Conservation (phyloP, 495 filamentous ascomycete species). For the Neurospora sp. region DNA sequence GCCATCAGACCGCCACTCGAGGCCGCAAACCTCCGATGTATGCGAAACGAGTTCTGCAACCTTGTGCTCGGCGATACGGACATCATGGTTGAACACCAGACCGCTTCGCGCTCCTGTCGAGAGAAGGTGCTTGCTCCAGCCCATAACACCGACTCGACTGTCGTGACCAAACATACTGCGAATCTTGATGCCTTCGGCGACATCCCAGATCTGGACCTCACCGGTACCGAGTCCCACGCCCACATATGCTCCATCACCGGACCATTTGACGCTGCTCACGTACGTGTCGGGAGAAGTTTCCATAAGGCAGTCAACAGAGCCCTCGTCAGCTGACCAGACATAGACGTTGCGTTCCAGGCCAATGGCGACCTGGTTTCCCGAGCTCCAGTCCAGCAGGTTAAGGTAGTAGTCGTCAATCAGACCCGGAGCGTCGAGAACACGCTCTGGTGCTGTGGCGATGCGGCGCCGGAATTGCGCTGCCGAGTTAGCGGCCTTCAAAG, state of each 20-base stretch:
- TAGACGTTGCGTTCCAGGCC: conserved; percentile 95
- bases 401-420: conserved; percentile 98
- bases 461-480: conserved; percentile 81
- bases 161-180: conserved; percentile 98
- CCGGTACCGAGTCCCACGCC: conserved; percentile 89
- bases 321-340: conserved; percentile 96
- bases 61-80: conserved; percentile 96
- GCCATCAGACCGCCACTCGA: conserved; percentile 95
- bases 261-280: conserved; percentile 97
- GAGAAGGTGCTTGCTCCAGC: conserved; percentile 95
- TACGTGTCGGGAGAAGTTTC: conserved; percentile 87
- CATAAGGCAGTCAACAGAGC: conserved; percentile 73
- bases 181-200: conserved; percentile 86
- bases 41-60: conserved; percentile 92
- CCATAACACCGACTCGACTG: conserved; percentile 92
- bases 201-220: conserved; percentile 99
- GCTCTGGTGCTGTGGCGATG: conserved; percentile 88
- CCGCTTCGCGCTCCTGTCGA: conserved; percentile 91
- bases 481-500: conserved; percentile 64
- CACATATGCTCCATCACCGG: conserved; percentile 91
- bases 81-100: conserved; percentile 98
- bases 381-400: conserved; percentile 96
- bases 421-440: conserved; percentile 93
- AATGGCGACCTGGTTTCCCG: conserved; percentile 94
- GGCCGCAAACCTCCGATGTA: conserved; percentile 92